phyloP scores from a whole-genome alignment of 768 basidiomycete genomes.

The Lactarius pseudohatsudake region DNA sequence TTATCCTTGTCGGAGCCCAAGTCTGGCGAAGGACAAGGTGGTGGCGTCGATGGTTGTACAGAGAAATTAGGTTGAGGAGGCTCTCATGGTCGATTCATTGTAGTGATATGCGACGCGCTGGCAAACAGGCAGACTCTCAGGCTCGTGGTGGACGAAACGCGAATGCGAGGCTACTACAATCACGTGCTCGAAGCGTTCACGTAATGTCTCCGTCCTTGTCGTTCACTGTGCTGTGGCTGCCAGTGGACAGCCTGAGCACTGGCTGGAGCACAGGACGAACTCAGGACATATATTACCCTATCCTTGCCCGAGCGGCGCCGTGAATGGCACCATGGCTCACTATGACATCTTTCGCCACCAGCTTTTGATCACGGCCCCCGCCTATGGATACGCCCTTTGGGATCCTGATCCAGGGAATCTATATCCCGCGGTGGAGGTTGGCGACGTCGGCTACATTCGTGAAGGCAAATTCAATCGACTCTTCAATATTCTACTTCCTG shows the following conservation, averaged over 20 bases:
- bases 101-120: neutral
- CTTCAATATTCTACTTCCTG: neutral
- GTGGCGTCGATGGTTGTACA: slow-evolving; percentile 5
- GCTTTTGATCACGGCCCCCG: neutral
- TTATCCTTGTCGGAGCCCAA: slow-evolving; percentile 30
- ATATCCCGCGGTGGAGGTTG: neutral
- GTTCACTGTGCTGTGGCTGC: too few relatives aligned
- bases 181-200: too few relatives aligned
- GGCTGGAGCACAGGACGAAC: too few relatives aligned
- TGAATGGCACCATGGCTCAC: neutral
- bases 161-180: neutral
- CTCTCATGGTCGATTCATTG: slow-evolving; percentile 28
- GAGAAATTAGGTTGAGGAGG: slow-evolving; percentile 26
- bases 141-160: neutral
- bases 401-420: neutral
- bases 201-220: too few relatives aligned
- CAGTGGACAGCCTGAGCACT: too few relatives aligned
- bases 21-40: slow-evolving; percentile 20
- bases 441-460: neutral
- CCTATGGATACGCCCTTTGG: neutral
- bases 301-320: too few relatives aligned
- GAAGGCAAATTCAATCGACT: neutral
- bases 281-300: too few relatives aligned
- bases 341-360: slow-evolving; percentile 1
- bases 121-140: neutral